These are phyloP conservation scores for Akanthomyces dipterigenus DNA, from an alignment of 2,329 filamentous ascomycete genomes.

Conservation along the genomic window DNA sequence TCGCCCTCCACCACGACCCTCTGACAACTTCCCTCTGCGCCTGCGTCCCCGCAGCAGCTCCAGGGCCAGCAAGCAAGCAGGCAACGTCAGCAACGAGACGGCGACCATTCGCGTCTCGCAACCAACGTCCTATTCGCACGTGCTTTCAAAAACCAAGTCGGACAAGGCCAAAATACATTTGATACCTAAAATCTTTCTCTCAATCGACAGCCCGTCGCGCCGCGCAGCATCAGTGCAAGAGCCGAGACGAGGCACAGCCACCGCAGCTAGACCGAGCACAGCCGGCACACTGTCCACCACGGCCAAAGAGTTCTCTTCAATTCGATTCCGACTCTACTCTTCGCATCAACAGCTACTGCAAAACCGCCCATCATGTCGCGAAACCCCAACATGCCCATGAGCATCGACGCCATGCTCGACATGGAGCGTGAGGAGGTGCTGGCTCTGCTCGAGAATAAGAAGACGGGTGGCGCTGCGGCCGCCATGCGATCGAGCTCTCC, in stretches of 20 bases:
- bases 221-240: background rate
- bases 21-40: background rate
- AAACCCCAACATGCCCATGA: conserved; percentile 48
- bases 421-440: conserved; percentile 71
- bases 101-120: background rate
- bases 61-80: background rate
- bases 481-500: conserved; percentile 46
- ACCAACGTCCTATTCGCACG: background rate
- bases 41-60: conserved; percentile 1
- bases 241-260: background rate
- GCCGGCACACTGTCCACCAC: background rate
- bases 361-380: conserved; percentile 23
- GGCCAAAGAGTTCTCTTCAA: background rate
- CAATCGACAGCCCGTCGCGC: background rate
- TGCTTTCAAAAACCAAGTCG: background rate
- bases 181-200: background rate
- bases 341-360: background rate
- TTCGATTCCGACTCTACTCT: background rate
- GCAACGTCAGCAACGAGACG: background rate
- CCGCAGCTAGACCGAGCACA: background rate
- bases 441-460: conserved; percentile 55
- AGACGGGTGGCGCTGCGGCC: conserved; percentile 25
- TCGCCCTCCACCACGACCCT: background rate
- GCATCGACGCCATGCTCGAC: conserved; percentile 68
- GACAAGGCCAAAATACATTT: background rate